Conservation (phyloP, 106 monocot genomes). For the Amphibolis antarctica region DNA sequence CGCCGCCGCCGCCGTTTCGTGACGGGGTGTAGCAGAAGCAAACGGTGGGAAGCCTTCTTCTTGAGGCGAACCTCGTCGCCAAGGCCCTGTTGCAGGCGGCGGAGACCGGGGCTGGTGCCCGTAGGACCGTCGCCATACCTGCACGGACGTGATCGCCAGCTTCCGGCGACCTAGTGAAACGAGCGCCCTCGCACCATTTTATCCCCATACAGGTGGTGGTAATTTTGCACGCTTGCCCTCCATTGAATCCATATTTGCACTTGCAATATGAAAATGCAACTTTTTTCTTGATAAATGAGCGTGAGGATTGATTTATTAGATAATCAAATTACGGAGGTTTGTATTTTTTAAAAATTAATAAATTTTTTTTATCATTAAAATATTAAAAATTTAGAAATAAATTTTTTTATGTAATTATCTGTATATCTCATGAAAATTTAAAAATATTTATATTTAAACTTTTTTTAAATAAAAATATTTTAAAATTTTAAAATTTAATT, state of each 20-base stretch:
- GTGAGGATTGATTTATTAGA: no score
- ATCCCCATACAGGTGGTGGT: no score
- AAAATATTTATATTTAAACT: no score
- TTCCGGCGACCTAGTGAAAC: not conserved
- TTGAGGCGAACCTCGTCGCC: not conserved
- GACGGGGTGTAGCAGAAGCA: conserved; percentile 10
- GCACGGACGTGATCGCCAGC: not conserved
- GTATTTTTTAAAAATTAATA: no score
- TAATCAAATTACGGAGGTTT: no score
- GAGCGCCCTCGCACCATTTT: no score
- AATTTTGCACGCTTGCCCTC: not conserved
- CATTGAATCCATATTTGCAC: not conserved
- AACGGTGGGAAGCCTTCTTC: not conserved
- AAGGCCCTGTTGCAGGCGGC: conserved; percentile 10
- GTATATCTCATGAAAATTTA: no score
- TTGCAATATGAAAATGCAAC: not conserved
- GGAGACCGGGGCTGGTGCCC: conserved; percentile 21
- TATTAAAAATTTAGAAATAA: no score
- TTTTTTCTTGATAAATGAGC: not conserved
- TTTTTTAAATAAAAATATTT: no score
- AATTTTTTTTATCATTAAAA: no score
- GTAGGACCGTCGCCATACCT: conserved; percentile 10
- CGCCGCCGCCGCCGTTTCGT: conserved; percentile 7
- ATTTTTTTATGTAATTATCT: no score
- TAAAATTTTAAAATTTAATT: no score